Percentiles rank a stretch among this genome's conserved stretches.
Evolutionary conservation across 495 filamentous ascomycete genomes (phyloP).

Genomic region (Aspergillus conjunctus): DNA sequence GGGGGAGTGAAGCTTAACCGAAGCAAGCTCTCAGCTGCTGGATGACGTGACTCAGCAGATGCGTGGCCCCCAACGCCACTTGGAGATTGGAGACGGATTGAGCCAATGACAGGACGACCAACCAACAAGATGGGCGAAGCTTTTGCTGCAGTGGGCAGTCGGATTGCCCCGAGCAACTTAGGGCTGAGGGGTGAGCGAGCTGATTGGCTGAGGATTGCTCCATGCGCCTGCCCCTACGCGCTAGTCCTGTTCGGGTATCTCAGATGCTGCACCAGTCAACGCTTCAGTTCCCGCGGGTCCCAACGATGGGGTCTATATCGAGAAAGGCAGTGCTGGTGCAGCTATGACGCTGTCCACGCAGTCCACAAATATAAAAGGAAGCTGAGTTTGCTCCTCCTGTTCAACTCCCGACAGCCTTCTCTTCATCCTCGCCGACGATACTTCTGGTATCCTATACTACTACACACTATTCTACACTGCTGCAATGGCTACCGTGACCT

Average conservation of each 20-base stretch:
- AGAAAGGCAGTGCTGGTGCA: conserved; percentile 2
- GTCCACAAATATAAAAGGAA: conserved; percentile 5
- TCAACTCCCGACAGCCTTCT: background rate
- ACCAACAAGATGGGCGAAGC: too few relatives aligned
- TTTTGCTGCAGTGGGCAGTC: too few relatives aligned
- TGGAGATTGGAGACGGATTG: too few relatives aligned
- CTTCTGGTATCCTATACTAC: background rate
- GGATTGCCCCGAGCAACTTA: too few relatives aligned
- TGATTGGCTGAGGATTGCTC: background rate
- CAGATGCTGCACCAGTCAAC: background rate
- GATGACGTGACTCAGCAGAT: too few relatives aligned
- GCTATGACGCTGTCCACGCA: background rate
- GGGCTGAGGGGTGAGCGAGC: background rate
- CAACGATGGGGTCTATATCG: background rate
- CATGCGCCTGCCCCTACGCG: background rate
- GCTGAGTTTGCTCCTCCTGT: background rate
- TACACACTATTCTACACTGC: background rate
- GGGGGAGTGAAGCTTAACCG: too few relatives aligned
- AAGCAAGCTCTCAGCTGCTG: too few relatives aligned
- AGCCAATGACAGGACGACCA: too few relatives aligned
- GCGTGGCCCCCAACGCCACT: too few relatives aligned
- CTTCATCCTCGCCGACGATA: background rate
- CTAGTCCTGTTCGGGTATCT: background rate
- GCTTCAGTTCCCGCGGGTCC: background rate
- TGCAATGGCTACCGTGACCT: conserved; percentile 28